phyloP scores from a whole-genome alignment of 2,329 filamentous ascomycete genomes.

The Colletotrichum tropicale region DNA sequence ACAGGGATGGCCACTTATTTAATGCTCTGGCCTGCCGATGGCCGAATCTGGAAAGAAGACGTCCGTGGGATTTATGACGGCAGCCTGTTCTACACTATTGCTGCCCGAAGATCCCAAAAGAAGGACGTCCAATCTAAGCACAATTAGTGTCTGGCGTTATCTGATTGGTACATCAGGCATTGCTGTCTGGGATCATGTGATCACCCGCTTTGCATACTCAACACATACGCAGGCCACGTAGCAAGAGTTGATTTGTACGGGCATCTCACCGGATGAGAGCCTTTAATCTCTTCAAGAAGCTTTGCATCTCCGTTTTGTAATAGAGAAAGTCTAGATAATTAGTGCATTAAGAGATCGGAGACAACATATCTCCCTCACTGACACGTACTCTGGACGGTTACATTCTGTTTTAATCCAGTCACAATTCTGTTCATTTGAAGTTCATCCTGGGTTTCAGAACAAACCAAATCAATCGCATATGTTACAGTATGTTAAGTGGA shows the following conservation, averaged over 20 bases:
- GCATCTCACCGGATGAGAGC: background rate
- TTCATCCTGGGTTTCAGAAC: too few species aligned
- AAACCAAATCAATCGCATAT: too few species aligned
- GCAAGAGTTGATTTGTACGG: background rate
- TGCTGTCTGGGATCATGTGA: background rate
- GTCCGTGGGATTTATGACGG: constrained; percentile 27
- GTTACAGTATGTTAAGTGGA: too few species aligned
- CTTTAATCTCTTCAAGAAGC: background rate
- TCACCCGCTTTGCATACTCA: background rate
- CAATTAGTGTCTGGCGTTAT: background rate
- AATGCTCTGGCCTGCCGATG: constrained; percentile 57
- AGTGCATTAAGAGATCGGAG: background rate
- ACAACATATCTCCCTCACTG: background rate
- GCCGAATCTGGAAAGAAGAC: constrained; percentile 61
- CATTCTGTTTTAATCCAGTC: accelerated
- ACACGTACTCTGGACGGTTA: accelerated
- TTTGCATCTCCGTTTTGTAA: background rate
- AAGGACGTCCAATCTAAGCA: background rate
- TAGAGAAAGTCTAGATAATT: accelerated
- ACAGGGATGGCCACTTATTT: constrained; percentile 44
- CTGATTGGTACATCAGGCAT: background rate
- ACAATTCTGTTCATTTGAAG: too few species aligned
- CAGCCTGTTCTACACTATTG: constrained; percentile 15
- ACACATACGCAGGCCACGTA: background rate
- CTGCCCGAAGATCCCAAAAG: background rate